Percentiles rank a stretch among this genome's conserved stretches.
phyloP scores from a whole-genome alignment of 345 rosid genomes.

The Gossypium herbaceum region DNA sequence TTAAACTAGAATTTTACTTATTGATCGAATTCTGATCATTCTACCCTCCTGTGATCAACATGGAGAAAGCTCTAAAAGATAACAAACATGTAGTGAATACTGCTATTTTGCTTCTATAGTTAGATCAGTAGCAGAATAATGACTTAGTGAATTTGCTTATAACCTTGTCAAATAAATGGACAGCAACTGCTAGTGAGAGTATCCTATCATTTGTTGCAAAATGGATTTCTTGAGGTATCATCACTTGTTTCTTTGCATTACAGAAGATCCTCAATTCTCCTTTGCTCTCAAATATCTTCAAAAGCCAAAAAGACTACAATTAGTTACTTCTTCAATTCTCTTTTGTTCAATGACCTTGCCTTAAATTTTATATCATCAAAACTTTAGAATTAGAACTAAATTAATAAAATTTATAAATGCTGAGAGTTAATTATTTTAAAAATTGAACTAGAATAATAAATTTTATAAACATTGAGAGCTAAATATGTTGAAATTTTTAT shows the following conservation, averaged over 20 bases:
- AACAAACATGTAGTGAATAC: background rate
- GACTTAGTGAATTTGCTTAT: background rate
- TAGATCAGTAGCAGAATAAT: background rate
- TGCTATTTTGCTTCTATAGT: background rate
- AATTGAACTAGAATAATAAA: too few species aligned
- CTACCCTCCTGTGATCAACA: slow-evolving; percentile 62
- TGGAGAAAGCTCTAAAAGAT: slow-evolving; percentile 60
- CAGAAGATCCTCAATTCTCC: slow-evolving; percentile 87
- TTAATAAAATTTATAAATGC: too few species aligned
- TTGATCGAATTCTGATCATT: slow-evolving; percentile 85
- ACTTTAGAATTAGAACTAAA: too few species aligned
- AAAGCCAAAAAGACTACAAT: background rate
- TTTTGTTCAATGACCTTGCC: slow-evolving; percentile 91
- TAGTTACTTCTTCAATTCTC: background rate
- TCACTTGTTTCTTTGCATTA: slow-evolving; percentile 66
- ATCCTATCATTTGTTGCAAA: slow-evolving; percentile 84
- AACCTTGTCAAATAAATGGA: slow-evolving; percentile 81
- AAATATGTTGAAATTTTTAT: too few species aligned
- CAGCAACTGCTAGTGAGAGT: slow-evolving; percentile 44
- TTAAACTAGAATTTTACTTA: slow-evolving; percentile 36
- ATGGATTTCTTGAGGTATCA: slow-evolving; percentile 84
- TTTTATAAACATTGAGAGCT: too few species aligned
- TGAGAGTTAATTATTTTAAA: too few species aligned
- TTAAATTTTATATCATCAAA: slow-evolving; percentile 43
- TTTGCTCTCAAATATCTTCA: slow-evolving; percentile 91